Evolutionary conservation across 768 basidiomycete species (phyloP).

Genomic region (Boletus speciosus): DNA sequence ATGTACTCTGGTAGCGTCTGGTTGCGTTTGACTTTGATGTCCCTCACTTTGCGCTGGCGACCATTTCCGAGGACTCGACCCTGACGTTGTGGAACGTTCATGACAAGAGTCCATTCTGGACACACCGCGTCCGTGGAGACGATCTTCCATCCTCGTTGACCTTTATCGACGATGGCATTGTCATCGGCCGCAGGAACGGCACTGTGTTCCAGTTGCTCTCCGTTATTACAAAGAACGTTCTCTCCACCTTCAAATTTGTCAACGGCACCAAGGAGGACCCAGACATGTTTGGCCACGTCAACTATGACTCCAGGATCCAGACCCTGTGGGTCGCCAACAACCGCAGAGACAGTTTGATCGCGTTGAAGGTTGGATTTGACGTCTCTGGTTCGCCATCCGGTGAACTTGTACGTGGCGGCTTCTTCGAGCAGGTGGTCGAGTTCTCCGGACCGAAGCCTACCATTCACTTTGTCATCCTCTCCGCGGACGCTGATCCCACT

Average conservation of each 20-base stretch:
- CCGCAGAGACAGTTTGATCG: constrained; percentile 79
- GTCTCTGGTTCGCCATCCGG: constrained; percentile 50
- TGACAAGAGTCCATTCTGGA: constrained; percentile 72
- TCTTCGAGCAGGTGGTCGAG: constrained; percentile 80
- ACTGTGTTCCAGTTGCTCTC: constrained; percentile 82
- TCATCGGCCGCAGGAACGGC: constrained; percentile 80
- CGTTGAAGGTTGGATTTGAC: constrained; percentile 71
- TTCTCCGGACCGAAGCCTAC: constrained; percentile 81
- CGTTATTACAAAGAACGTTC: constrained; percentile 64
- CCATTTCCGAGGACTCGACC: constrained; percentile 79
- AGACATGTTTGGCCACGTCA: constrained; percentile 87
- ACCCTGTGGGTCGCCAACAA: constrained; percentile 87
- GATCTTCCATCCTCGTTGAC: constrained; percentile 80
- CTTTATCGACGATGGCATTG: constrained; percentile 82
- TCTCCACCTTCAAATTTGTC: constrained; percentile 78
- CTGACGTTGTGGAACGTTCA: constrained; percentile 80
- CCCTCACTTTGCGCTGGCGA: constrained; percentile 70
- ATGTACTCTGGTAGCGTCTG: constrained; percentile 51
- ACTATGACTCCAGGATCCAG: constrained; percentile 81
- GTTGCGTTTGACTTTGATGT: constrained; percentile 86
- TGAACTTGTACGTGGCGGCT: constrained; percentile 61
- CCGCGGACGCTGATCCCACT: constrained; percentile 77
- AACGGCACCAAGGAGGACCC: constrained; percentile 66
- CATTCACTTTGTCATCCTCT: constrained; percentile 86
- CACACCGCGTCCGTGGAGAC: constrained; percentile 73